These are phyloP conservation scores for Mallotus repandus DNA, from an alignment of 441 rosid species.

Conservation along the genomic window DNA sequence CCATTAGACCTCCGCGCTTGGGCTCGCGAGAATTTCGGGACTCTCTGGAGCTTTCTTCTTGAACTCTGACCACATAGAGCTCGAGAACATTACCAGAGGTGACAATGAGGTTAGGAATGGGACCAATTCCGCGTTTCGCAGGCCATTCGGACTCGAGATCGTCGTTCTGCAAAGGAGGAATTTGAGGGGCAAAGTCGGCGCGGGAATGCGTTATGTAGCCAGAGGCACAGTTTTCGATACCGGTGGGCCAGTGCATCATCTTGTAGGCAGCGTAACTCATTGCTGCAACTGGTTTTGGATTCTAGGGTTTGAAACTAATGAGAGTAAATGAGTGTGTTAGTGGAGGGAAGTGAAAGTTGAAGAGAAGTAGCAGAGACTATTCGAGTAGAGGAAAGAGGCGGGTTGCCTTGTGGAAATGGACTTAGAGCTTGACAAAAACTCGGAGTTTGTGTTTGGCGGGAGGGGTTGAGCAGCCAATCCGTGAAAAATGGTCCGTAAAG, in stretches of 20 bases:
- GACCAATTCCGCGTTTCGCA: conserved; percentile 55
- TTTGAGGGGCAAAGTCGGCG: conserved; percentile 60
- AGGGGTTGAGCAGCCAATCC: not conserved
- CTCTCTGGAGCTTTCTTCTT: conserved; percentile 59
- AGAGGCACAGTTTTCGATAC: conserved; percentile 80
- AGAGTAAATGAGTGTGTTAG: not conserved
- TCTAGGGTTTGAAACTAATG: conserved; percentile 30
- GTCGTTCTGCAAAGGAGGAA: conserved; percentile 51
- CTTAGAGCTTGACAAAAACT: not conserved
- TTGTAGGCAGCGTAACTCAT: conserved; percentile 98
- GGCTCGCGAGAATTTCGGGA: conserved; percentile 43
- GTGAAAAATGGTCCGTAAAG: not conserved
- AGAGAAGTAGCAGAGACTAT: too few species aligned
- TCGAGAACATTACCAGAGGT: conserved; percentile 82
- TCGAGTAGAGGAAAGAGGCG: not conserved
- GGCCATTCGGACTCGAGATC: conserved; percentile 75
- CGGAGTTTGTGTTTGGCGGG: conserved; percentile 1
- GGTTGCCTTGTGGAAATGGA: not conserved
- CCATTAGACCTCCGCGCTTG: conserved; percentile 78
- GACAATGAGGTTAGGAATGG: conserved; percentile 75
- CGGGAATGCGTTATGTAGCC: conserved; percentile 81
- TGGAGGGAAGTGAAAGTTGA: not conserved
- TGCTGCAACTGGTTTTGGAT: conserved; percentile 15
- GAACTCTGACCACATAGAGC: conserved; percentile 80
- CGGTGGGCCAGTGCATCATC: conserved; percentile 98